Percentiles rank a stretch among this genome's conserved stretches.
These are phyloP conservation scores for Tolypocladium sp. DNA, from an alignment of 2,329 filamentous ascomycete species.

Conservation along the genomic window DNA sequence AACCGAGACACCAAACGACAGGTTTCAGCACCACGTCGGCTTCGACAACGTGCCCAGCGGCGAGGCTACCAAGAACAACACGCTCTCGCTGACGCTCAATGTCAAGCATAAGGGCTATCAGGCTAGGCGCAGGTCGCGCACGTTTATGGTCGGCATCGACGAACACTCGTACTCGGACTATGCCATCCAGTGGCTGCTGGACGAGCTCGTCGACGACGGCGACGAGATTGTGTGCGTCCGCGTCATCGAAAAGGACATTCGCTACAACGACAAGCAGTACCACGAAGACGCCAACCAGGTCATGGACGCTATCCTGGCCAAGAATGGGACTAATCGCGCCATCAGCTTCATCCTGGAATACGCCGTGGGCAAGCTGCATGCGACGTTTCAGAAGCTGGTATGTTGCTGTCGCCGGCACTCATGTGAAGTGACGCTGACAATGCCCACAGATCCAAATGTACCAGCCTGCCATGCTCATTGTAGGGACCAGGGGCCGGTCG, in stretches of 20 bases:
- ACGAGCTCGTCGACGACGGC: conserved; percentile 86
- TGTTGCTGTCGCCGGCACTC: conserved; percentile 18
- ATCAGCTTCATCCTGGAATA: conserved; percentile 83
- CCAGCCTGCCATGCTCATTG: conserved; percentile 82
- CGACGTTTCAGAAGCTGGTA: conserved; percentile 85
- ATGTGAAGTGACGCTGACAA: not conserved
- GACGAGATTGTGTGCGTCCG: conserved; percentile 88
- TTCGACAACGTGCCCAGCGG: conserved; percentile 52
- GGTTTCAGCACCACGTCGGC: conserved; percentile 50
- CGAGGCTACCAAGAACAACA: conserved; percentile 50
- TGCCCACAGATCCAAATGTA: conserved; percentile 71
- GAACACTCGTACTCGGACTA: conserved; percentile 89
- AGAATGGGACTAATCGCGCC: conserved; percentile 71
- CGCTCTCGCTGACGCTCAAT: conserved; percentile 68
- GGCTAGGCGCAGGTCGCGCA: conserved; percentile 69
- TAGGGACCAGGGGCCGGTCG: conserved; percentile 78
- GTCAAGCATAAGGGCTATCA: conserved; percentile 82
- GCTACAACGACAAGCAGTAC: conserved; percentile 61
- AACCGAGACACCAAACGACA: conserved; percentile 32
- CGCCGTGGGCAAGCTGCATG: conserved; percentile 79
- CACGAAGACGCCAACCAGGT: conserved; percentile 65
- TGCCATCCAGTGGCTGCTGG: conserved; percentile 84
- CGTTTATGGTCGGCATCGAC: conserved; percentile 85
- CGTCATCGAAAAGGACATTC: conserved; percentile 76
- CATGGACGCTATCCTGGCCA: conserved; percentile 66